phyloP scores from a whole-genome alignment of 176 grass and related monocot genomes.

The Triticum turgidum region DNA sequence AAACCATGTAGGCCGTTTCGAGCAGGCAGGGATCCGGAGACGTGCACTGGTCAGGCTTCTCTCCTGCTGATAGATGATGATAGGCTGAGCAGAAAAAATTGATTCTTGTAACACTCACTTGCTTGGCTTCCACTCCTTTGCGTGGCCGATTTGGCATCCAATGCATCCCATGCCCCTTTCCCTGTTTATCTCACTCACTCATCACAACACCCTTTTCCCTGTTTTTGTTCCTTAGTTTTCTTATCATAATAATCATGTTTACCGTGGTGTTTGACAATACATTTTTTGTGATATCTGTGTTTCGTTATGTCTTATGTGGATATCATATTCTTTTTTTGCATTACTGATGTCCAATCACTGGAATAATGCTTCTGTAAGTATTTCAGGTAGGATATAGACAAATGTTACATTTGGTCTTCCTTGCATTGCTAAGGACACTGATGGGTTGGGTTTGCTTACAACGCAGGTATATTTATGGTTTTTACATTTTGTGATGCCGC shows the following conservation, averaged over 20 bases:
- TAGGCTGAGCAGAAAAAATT: constrained; percentile 45
- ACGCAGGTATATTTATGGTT: too few species aligned
- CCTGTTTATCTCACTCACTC: background rate
- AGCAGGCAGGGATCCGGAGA: constrained; percentile 11
- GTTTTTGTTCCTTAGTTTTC: constrained; percentile 12
- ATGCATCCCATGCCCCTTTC: background rate
- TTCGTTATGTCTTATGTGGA: too few species aligned
- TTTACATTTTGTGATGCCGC: too few species aligned
- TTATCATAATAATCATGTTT: too few species aligned
- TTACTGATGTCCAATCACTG: too few species aligned
- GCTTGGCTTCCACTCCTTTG: constrained; percentile 30
- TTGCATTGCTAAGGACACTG: background rate
- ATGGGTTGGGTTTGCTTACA: background rate
- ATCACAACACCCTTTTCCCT: background rate
- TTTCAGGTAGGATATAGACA: background rate
- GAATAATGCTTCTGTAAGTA: too few species aligned
- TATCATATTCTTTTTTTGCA: too few species aligned
- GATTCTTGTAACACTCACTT: constrained; percentile 25
- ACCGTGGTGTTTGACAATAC: too few species aligned
- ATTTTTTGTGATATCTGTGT: too few species aligned
- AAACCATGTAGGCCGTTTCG: constrained; percentile 24
- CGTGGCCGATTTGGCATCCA: constrained; percentile 45
- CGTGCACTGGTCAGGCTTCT: constrained; percentile 40
- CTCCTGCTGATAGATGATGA: background rate
- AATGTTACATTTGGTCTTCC: background rate